These are phyloP conservation scores for Cutaneotrichosporon dermatis DNA, from an alignment of 1,284 basidiomycete genomes.

Conservation along the genomic window DNA sequence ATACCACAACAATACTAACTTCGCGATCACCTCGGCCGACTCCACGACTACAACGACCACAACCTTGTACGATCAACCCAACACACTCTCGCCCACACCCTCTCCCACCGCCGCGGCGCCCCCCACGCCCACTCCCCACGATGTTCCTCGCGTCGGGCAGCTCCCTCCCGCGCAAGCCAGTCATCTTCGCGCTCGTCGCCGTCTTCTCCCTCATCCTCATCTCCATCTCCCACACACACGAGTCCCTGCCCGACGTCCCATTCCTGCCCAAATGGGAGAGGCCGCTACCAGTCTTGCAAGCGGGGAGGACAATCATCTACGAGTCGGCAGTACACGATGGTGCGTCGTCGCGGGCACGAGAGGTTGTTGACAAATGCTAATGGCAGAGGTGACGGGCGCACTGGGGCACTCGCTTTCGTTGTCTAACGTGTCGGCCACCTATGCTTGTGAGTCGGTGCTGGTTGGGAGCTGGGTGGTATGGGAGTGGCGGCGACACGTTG, in stretches of 20 bases:
- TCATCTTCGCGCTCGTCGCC: background rate
- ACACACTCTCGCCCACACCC: no score
- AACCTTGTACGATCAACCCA: no score
- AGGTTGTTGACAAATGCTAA: conserved; percentile 1
- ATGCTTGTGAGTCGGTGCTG: background rate
- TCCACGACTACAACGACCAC: no score
- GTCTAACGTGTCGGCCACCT: conserved; percentile 28
- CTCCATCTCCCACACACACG: background rate
- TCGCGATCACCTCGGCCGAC: no score
- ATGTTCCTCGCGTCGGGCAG: no score
- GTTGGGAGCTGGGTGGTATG: no score
- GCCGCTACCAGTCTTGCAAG: conserved; percentile 51
- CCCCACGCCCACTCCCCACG: no score
- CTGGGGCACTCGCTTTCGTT: no score
- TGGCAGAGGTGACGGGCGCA: conserved; percentile 52
- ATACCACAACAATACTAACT: no score
- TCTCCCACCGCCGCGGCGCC: no score
- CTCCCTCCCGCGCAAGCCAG: background rate
- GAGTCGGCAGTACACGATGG: conserved; percentile 6
- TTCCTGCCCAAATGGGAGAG: background rate
- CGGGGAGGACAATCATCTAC: conserved; percentile 62
- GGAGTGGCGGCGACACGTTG: no score
- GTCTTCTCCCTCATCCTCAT: background rate
- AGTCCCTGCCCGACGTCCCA: background rate
- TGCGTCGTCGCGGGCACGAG: background rate